Percentiles rank a stretch among this genome's conserved stretches.
Conservation (phyloP, 2,329 filamentous ascomycete species). For the Cordyceps pruinosa region DNA sequence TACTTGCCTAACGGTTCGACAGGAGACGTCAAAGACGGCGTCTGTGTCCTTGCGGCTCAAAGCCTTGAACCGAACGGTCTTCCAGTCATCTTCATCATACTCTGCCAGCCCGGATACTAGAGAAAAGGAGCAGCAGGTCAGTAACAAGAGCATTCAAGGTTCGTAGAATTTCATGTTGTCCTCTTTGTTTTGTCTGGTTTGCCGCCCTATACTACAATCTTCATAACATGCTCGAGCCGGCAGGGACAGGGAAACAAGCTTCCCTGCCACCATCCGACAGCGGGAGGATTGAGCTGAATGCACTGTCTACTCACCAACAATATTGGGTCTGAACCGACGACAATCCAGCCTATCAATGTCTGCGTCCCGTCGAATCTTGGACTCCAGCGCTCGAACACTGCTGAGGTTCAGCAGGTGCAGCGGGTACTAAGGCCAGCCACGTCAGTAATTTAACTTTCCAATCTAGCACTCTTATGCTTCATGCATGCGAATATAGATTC, state of each 20-base stretch:
- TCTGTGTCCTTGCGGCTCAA: conserved; percentile 25
- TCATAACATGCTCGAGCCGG: too few species aligned
- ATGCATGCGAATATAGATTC: not conserved
- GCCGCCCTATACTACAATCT: too few species aligned
- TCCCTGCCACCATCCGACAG: not conserved
- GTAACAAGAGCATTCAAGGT: not conserved
- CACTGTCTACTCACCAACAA: conserved; percentile 46
- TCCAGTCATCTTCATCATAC: conserved; percentile 68
- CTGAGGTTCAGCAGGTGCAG: conserved; percentile 60
- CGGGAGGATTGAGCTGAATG: not conserved
- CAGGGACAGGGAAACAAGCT: not conserved
- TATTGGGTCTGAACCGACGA: conserved; percentile 63
- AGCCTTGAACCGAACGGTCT: conserved; percentile 49
- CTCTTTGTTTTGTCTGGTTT: not conserved
- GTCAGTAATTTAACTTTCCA: not conserved
- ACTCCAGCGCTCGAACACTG: conserved; percentile 55
- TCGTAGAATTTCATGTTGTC: not conserved
- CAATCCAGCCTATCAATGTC: conserved; percentile 48
- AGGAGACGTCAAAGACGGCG: conserved; percentile 47
- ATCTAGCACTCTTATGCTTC: not conserved
- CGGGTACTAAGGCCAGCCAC: conserved; percentile 47
- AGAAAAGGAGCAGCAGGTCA: not conserved
- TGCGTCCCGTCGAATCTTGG: conserved; percentile 45
- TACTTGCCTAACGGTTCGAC: conserved; percentile 55
- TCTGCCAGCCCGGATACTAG: conserved; percentile 54